Evolutionary conservation across 129 eudicot genomes (phyloP), one percentile per base, ranked within the genome.

Genomic region (Helichrysum umbraculigerum): DNA sequence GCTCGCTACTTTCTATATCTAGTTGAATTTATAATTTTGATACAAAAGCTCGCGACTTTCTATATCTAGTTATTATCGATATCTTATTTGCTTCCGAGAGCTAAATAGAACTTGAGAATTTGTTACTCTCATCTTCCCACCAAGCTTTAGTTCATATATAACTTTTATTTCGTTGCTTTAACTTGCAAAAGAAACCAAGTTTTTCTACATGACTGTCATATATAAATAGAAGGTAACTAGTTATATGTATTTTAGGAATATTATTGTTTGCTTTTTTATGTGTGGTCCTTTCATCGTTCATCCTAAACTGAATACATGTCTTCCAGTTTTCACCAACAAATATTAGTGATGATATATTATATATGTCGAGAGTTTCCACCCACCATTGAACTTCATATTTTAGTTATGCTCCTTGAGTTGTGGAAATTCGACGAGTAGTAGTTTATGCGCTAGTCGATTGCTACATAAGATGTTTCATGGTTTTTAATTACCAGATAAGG

Each of bases 301-400:
- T 9, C 39, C 8, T 66, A 19, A 7, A n/a, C 19, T 66, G 51
- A 37, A 21, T 15, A 7, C 19, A 3, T 69, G 74, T 15, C 29
- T 22, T 69, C 59, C 74, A 69, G 28, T 19, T 19, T 69, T 33
- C 60, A 44, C 60, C 74, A 22, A 6, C 22, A 22, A 42, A 44
- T 10, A 42, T 69, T 3, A 20, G 37, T 19, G 60, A 25, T 25
- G 41, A 69, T 9, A 25, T 25, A 29, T 44, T 69, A 44, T 16
- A 44, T 41, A 25, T 28, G 15, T 25, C 60, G 7, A 44, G 20
- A 47, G 47, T 25, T 69, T 69, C 14, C 21, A 42, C 37, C 35
- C 73, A 14, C 34, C 0, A 37, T 22, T 61, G n/a, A 25, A 28
- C 41, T 69, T 50, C 73, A 69, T 69, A 33, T 22, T 29, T 44